Percentiles rank a stretch among this genome's conserved stretches.
Evolutionary conservation across 2,329 filamentous ascomycete species (phyloP).

Genomic region (Phaeosphaeria sp.): DNA sequence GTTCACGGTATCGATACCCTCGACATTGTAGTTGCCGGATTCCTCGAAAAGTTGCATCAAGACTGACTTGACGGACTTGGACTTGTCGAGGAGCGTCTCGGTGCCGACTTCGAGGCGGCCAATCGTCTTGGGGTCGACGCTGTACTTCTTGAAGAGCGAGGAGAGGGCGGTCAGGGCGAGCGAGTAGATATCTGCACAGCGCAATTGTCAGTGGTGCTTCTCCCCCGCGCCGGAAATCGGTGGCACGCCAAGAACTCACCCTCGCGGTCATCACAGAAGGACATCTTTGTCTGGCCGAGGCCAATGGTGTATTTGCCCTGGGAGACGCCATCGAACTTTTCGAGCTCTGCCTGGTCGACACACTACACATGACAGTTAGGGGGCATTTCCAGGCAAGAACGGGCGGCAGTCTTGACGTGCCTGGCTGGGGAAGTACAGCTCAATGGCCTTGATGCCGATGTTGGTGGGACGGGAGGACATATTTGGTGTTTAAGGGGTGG

Average conservation of each 20-base stretch:
- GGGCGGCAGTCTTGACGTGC: constrained; percentile 40
- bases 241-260: constrained; percentile 39
- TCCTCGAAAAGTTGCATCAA: constrained; percentile 60
- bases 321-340: constrained; percentile 62
- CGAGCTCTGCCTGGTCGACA: constrained; percentile 60
- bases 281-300: constrained; percentile 62
- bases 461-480: constrained; percentile 57
- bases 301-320: constrained; percentile 62
- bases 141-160: constrained; percentile 60
- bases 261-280: constrained; percentile 62
- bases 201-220: constrained; percentile 16
- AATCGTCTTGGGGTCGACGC: constrained; percentile 58
- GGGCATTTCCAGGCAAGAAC: constrained; percentile 11
- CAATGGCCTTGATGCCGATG: constrained; percentile 62
- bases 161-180: constrained; percentile 59
- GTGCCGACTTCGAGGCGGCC: constrained; percentile 61
- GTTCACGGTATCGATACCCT: constrained; percentile 61
- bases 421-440: constrained; percentile 62
- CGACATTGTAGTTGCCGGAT: constrained; percentile 61
- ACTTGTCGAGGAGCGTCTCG: constrained; percentile 62
- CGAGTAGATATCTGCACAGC: constrained; percentile 58
- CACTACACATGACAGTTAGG: constrained; percentile 48
- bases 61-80: constrained; percentile 62
- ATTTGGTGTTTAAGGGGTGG: constrained; percentile 25
- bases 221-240: not conserved